phyloP scores from a whole-genome alignment of 2,329 filamentous ascomycete genomes.

The Diaporthe sp. region DNA sequence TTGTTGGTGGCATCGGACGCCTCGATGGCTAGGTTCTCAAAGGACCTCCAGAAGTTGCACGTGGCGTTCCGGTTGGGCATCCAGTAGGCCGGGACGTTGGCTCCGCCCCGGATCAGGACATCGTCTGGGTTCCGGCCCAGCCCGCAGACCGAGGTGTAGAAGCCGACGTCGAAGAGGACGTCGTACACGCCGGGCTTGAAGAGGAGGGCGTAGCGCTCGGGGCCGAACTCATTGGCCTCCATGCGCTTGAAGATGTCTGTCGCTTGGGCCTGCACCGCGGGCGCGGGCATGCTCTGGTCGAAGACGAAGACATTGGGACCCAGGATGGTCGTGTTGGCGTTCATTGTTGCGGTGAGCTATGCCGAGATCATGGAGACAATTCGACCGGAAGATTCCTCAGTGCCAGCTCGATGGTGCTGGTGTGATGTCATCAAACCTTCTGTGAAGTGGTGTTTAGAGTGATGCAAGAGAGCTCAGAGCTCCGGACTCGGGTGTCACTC shows the following conservation, averaged over 20 bases:
- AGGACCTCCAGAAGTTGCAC: slow-evolving; percentile 52
- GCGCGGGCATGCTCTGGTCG: slow-evolving; percentile 47
- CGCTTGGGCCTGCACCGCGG: slow-evolving; percentile 47
- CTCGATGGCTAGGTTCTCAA: slow-evolving; percentile 51
- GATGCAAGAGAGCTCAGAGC: background rate
- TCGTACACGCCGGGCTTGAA: slow-evolving; percentile 50
- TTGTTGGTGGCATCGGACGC: slow-evolving; percentile 49
- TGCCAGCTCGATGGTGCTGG: background rate
- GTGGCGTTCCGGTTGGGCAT: slow-evolving; percentile 53
- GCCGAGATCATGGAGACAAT: background rate
- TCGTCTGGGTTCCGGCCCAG: slow-evolving; percentile 49
- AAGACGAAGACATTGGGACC: slow-evolving; percentile 52
- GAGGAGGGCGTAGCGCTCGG: slow-evolving; percentile 49
- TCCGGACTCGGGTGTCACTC: background rate
- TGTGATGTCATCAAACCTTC: slow-evolving; percentile 1
- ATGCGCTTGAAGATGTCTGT: slow-evolving; percentile 49
- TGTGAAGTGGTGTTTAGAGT: background rate
- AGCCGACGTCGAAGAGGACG: slow-evolving; percentile 51
- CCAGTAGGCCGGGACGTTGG: slow-evolving; percentile 52
- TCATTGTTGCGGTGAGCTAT: background rate
- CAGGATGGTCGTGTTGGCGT: slow-evolving; percentile 48
- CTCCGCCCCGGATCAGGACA: slow-evolving; percentile 50
- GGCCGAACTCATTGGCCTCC: slow-evolving; percentile 52
- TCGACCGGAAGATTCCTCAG: no score
- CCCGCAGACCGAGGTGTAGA: slow-evolving; percentile 51